Evolutionary conservation across 2,329 filamentous ascomycete genomes (phyloP).

Genomic region (Penicillium decumbens): DNA sequence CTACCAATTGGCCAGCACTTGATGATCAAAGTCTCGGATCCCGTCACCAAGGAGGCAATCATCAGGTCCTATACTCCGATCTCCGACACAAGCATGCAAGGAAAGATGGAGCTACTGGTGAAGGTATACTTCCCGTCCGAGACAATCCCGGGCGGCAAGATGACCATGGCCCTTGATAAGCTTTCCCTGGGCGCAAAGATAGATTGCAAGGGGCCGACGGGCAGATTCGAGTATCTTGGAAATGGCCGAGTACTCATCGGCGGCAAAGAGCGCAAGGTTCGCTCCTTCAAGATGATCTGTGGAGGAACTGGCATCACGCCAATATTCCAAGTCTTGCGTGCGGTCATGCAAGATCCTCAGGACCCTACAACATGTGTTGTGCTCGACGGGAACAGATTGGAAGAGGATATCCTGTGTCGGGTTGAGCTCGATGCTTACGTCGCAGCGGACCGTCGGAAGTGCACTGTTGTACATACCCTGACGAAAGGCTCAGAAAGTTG

Average conservation of each 20-base stretch:
- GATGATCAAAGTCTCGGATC: constrained; percentile 74
- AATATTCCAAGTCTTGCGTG: constrained; percentile 75
- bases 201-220: constrained; percentile 84
- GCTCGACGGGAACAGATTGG: constrained; percentile 69
- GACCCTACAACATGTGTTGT: constrained; percentile 68
- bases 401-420: constrained; percentile 78
- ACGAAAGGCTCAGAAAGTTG: constrained; percentile 61
- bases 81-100: constrained; percentile 58
- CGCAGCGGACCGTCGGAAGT: constrained; percentile 49
- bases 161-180: constrained; percentile 73
- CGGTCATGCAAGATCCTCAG: constrained; percentile 60
- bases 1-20: constrained; percentile 82
- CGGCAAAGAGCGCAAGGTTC: constrained; percentile 54
- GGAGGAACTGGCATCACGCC: constrained; percentile 90
- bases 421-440: constrained; percentile 65
- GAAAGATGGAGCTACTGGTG: constrained; percentile 68
- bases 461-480: constrained; percentile 64
- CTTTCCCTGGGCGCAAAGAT: constrained; percentile 68
- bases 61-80: constrained; percentile 86
- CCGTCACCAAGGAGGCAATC: constrained; percentile 63
- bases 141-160: constrained; percentile 62
- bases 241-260: constrained; percentile 60
- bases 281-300: constrained; percentile 77
- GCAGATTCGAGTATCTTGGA: constrained; percentile 76
- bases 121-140: constrained; percentile 71